A percentile compares a stretch with the other conserved stretches of the same genome.
phyloP scores from a whole-genome alignment of 345 rosid species.

The Aquilaria sinensis region DNA sequence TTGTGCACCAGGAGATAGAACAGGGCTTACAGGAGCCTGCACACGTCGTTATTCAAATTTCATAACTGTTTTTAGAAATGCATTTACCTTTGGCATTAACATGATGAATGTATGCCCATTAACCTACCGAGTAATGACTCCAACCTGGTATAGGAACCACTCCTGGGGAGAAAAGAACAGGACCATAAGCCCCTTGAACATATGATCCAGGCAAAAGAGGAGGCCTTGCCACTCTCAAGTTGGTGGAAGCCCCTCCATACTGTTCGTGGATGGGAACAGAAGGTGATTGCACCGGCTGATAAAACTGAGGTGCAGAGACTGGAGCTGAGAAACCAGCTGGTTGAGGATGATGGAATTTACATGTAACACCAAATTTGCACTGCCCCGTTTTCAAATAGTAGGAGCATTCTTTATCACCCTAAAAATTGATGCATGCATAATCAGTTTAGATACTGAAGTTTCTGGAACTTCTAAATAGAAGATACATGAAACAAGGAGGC shows the following conservation, averaged over 20 bases:
- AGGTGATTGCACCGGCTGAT: conserved; percentile 66
- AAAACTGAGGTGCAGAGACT: conserved; percentile 58
- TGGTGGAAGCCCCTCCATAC: conserved; percentile 44
- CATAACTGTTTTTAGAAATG: conserved; percentile 11
- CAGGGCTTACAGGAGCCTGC: conserved; percentile 84
- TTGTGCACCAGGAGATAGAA: conserved; percentile 70
- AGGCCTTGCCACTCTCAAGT: conserved; percentile 56
- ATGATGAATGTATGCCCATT: background rate
- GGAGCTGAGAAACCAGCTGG: conserved; percentile 48
- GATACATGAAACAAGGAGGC: background rate
- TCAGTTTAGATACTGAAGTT: background rate
- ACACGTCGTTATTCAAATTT: conserved; percentile 17
- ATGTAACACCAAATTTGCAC: conserved; percentile 81
- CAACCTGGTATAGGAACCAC: conserved; percentile 66
- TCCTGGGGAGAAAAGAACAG: conserved; percentile 56
- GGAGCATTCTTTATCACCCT: conserved; percentile 86
- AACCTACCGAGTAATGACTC: conserved; percentile 70
- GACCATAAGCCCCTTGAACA: conserved; percentile 71
- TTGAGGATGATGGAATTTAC: conserved; percentile 88
- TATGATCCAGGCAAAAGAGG: conserved; percentile 57
- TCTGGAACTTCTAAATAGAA: background rate
- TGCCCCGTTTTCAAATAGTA: conserved; percentile 85
- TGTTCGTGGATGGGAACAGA: conserved; percentile 54
- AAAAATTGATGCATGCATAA: conserved; percentile 18
- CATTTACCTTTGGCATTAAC: conserved; percentile 7